Evolutionary conservation across 257 asterid species (phyloP).

Genomic region (Fraxinus americana): DNA sequence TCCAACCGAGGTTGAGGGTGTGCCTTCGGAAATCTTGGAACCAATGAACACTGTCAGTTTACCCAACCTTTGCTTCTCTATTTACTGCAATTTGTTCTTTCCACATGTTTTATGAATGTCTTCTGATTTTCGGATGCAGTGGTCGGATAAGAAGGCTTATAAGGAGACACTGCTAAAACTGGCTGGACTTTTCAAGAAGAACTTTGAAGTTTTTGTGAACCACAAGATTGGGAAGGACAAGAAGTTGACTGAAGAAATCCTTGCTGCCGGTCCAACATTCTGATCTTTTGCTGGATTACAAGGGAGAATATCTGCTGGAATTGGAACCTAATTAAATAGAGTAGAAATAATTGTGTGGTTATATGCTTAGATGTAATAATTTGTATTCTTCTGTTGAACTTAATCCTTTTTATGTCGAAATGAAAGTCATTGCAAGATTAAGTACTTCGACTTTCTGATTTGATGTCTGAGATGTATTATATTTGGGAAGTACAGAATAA

Average conservation of each 20-base stretch:
- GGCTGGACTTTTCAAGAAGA: conserved; percentile 87
- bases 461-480: not conserved
- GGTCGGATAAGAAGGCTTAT: conserved; percentile 79
- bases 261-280: conserved; percentile 89
- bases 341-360: not conserved
- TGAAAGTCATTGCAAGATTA: not conserved
- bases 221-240: conserved; percentile 84
- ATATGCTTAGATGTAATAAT: not conserved
- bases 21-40: conserved; percentile 85
- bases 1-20: conserved; percentile 80
- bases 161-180: conserved; percentile 70
- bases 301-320: conserved; percentile 16
- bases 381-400: not conserved
- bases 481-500: not conserved
- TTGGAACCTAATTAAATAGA: not conserved
- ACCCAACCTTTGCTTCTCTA: not conserved
- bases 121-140: conserved; percentile 46
- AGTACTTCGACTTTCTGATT: not conserved
- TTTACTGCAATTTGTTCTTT: not conserved
- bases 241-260: conserved; percentile 73
- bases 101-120: not conserved
- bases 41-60: conserved; percentile 84
- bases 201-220: conserved; percentile 70
- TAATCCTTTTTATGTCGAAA: not conserved
- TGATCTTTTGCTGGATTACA: conserved; percentile 26